Percentiles rank a stretch among this genome's conserved stretches.
These are phyloP conservation scores for Alternaria sp. DNA, from an alignment of 2,329 filamentous ascomycete species.

Conservation along the genomic window DNA sequence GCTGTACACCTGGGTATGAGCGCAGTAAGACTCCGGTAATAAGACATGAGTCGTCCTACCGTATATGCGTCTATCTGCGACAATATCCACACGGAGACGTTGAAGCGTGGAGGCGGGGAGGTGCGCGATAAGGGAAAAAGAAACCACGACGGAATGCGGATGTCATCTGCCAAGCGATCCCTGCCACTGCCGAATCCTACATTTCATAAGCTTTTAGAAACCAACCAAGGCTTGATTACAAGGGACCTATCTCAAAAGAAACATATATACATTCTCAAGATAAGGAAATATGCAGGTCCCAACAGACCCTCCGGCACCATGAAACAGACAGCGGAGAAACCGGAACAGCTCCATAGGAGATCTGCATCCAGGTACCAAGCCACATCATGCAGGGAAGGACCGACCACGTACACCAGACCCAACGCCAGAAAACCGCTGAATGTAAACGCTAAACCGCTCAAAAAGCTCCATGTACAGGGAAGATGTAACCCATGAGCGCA, in stretches of 20 bases:
- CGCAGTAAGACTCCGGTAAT: neutral
- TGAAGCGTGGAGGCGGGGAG: neutral
- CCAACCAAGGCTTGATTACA: neutral
- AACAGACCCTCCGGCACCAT: neutral
- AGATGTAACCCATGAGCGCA: constrained; percentile 1
- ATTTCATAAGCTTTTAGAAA: neutral
- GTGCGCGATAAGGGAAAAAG: neutral
- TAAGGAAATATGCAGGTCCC: constrained; percentile 1
- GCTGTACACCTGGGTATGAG: neutral
- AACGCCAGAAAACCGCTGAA: constrained; percentile 4
- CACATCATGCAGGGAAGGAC: neutral
- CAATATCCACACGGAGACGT: neutral
- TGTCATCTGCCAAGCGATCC: neutral
- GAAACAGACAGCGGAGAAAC: neutral
- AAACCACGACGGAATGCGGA: neutral
- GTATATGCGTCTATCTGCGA: neutral
- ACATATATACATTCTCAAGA: neutral
- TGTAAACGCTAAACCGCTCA: constrained; percentile 28
- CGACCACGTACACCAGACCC: neutral
- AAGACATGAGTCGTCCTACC: neutral
- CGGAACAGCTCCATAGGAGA: constrained; percentile 3
- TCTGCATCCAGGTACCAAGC: neutral
- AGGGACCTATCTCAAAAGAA: constrained; percentile 1
- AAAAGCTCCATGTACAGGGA: constrained; percentile 4
- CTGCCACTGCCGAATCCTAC: neutral